Evolutionary conservation across 192 early-diverging fungal species (phyloP), one percentile per base, ranked within the genome.

Genomic region (Borealophlyctis nickersoniae): DNA sequence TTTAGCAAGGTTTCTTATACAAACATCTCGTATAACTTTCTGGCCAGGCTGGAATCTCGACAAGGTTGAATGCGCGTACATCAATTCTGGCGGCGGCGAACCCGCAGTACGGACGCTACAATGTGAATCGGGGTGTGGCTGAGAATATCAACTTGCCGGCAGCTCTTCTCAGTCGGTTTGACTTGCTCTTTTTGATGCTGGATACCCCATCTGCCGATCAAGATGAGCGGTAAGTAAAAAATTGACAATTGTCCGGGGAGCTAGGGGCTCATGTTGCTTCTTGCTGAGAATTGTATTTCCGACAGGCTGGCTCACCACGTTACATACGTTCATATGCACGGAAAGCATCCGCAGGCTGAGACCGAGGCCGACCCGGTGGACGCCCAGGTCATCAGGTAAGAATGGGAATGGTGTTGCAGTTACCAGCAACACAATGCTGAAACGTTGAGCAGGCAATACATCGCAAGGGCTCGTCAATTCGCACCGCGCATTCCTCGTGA

Each of bases 1-100:
- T n/a, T n/a, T n/a, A n/a, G n/a, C n/a, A n/a, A n/a, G n/a, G n/a
- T n/a, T n/a, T n/a, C n/a, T n/a, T n/a, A n/a, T n/a, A n/a, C n/a
- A n/a, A n/a, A n/a, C n/a, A n/a, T n/a, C n/a, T n/a, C n/a, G n/a
- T n/a, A n/a, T n/a, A n/a, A 92, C n/a, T n/a, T n/a, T n/a, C n/a
- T n/a, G n/a, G 90, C 52, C 96, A 98, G 75, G 97, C 97, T 3
- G 97, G 97, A n/a, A 98, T 99, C 58, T 93, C 96, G 69, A 97
- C 95, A 0, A 93, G 93, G 4, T 77, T 99, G 32, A 99, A 99
- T 76, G 95, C 97, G 19, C 86, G 97, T 16, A 96, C 93, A 74
- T 91, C 89, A 58, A 93, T 99, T 24, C 81, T 99, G 60, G 97
- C 97, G 1, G 97, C 97, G 1, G 97, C 97, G 49, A 99, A 99